phyloP scores from a whole-genome alignment of 2,329 filamentous ascomycete genomes.

The Colletotrichum chrysophilum region DNA sequence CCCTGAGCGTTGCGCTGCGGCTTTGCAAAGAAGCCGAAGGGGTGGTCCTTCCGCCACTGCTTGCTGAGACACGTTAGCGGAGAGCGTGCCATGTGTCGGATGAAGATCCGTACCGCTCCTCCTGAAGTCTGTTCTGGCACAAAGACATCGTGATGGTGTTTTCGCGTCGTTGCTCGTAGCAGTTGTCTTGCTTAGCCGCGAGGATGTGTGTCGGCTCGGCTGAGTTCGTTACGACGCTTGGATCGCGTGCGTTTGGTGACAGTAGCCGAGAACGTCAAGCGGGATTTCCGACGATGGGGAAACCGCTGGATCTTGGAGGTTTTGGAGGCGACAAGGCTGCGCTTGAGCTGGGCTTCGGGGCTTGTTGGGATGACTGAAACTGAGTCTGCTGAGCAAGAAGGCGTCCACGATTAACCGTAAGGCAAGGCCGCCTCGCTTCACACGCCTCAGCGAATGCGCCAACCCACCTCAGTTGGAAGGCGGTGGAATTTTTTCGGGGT shows the following conservation, averaged over 20 bases:
- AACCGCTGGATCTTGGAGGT: background rate
- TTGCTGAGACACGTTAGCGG: conserved; percentile 63
- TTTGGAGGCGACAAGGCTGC: background rate
- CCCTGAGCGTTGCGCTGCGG: conserved; percentile 78
- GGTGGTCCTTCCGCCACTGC: conserved; percentile 96
- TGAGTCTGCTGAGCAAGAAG: background rate
- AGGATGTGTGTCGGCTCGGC: background rate
- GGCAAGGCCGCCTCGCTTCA: conserved; percentile 2
- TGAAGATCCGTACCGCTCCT: conserved; percentile 73
- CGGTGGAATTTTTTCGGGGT: conserved; percentile 17
- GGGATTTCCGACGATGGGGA: background rate
- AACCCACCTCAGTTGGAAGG: conserved; percentile 2
- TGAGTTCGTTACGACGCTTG: background rate
- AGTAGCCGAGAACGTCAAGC: background rate
- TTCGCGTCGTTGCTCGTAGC: background rate
- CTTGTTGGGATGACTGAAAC: background rate
- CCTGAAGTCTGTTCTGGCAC: conserved; percentile 84
- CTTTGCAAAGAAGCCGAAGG: conserved; percentile 96
- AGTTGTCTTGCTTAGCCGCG: background rate
- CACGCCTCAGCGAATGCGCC: conserved; percentile 8
- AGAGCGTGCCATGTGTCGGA: background rate
- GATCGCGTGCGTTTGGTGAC: background rate
- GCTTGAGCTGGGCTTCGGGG: background rate
- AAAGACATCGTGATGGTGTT: conserved; percentile 70
- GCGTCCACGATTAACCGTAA: background rate